Conservation (phyloP, 2,329 filamentous ascomycete genomes). For the Scortechinia acanthostroma region DNA sequence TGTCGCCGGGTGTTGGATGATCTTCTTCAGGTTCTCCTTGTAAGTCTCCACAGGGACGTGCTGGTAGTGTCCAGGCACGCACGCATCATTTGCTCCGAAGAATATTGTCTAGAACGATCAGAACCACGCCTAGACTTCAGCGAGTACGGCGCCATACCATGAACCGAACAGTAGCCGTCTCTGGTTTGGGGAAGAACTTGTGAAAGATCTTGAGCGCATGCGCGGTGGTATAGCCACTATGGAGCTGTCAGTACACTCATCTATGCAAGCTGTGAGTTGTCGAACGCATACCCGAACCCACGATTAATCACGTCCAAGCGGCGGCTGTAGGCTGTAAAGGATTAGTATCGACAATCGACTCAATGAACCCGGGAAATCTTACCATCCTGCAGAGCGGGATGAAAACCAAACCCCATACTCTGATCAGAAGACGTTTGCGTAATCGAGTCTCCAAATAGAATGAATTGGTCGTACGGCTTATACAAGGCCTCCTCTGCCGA, state of each 20-base stretch:
- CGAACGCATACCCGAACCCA: not conserved
- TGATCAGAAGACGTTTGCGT: not conserved
- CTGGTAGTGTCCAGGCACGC: not conserved
- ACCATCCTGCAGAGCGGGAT: not conserved
- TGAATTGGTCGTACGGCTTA: slow-evolving; percentile 1
- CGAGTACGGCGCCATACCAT: not conserved
- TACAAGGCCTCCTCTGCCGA: too few relatives aligned
- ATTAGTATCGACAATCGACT: too few relatives aligned
- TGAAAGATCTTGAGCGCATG: not conserved
- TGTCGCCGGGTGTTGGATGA: not conserved
- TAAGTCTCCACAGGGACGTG: not conserved
- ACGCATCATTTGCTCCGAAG: not conserved
- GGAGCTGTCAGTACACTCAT: not conserved
- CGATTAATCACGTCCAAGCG: not conserved
- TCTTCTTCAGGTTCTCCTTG: not conserved
- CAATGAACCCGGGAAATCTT: too few relatives aligned
- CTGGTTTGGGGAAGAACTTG: not conserved
- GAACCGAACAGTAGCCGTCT: not conserved
- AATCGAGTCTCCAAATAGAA: slow-evolving; percentile 1
- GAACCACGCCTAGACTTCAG: not conserved
- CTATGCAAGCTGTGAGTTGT: too few relatives aligned
- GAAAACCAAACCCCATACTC: not conserved
- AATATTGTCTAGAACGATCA: not conserved
- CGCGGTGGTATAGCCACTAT: not conserved
- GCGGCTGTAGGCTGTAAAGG: not conserved